Evolutionary conservation across 495 filamentous ascomycete genomes (phyloP).

Genomic region (Cercophora sp.): DNA sequence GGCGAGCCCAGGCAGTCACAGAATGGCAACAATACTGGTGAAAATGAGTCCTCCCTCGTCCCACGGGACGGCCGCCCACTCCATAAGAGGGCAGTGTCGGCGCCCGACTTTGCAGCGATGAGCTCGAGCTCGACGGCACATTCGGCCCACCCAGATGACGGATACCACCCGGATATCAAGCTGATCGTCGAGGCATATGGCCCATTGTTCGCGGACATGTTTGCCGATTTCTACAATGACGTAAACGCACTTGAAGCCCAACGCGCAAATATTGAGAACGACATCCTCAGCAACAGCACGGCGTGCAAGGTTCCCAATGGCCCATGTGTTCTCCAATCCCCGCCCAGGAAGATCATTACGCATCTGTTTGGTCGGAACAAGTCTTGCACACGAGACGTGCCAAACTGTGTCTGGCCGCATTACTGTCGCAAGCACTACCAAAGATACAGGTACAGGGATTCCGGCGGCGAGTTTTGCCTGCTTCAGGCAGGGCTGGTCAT

Average conservation of each 20-base stretch:
- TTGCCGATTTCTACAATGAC: no score
- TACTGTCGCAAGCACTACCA: conserved; percentile 87
- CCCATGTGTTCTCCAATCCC: conserved; percentile 51
- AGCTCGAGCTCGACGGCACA: no score
- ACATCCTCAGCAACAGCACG: not conserved
- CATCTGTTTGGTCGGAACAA: conserved; percentile 93
- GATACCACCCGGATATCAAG: no score
- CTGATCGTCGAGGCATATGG: no score
- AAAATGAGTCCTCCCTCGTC: no score
- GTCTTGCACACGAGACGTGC: conserved; percentile 62
- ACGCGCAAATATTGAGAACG: not conserved
- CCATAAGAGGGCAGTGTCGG: conserved; percentile 5
- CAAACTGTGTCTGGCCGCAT: conserved; percentile 60
- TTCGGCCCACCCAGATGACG: no score
- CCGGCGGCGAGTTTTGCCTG: conserved; percentile 53
- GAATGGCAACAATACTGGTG: no score
- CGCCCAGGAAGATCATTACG: conserved; percentile 68
- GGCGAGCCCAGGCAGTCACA: no score
- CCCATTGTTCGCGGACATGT: no score
- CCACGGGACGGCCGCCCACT: no score
- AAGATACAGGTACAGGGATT: no score
- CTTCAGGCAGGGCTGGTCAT: conserved; percentile 58
- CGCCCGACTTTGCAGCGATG: not conserved
- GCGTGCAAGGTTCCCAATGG: not conserved
- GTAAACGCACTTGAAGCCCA: no score